These are phyloP conservation scores for Lathyrus sativus DNA, from an alignment of 306 rosid genomes.

Conservation along the genomic window DNA sequence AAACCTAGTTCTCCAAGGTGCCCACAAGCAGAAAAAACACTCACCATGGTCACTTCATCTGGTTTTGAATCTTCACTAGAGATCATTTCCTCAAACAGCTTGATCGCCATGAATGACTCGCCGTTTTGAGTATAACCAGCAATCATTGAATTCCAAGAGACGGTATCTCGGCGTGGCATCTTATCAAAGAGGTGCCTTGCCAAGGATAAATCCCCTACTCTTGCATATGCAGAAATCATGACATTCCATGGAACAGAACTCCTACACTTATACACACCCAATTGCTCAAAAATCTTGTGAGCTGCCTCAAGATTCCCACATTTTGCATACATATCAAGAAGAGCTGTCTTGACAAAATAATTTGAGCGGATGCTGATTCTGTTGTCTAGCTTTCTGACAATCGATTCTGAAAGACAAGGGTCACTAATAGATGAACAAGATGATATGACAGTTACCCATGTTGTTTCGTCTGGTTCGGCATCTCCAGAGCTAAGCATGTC, in stretches of 20 bases:
- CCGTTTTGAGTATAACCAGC: slow-evolving; percentile 74
- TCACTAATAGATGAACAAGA: slow-evolving; percentile 52
- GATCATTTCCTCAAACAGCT: slow-evolving; percentile 63
- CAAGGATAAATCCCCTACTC: slow-evolving; percentile 50
- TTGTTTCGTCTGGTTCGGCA: slow-evolving; percentile 52
- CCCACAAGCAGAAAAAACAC: slow-evolving; percentile 73
- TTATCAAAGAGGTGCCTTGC: slow-evolving; percentile 61
- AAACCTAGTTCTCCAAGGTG: slow-evolving; percentile 65
- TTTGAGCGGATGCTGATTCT: slow-evolving; percentile 45
- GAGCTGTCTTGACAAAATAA: slow-evolving; percentile 59
- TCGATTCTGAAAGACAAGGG: slow-evolving; percentile 46
- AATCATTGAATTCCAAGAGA: slow-evolving; percentile 74
- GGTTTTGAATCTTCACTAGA: slow-evolving; percentile 43
- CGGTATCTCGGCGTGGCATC: slow-evolving; percentile 59
- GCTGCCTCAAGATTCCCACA: slow-evolving; percentile 61
- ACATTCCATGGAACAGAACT: slow-evolving; percentile 62
- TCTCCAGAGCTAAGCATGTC: slow-evolving; percentile 49
- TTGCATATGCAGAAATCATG: slow-evolving; percentile 70
- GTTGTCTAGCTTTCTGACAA: slow-evolving; percentile 42
- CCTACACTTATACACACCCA: slow-evolving; percentile 45
- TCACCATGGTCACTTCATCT: slow-evolving; percentile 70
- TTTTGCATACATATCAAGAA: slow-evolving; percentile 73
- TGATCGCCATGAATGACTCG: slow-evolving; percentile 52
- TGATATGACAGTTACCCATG: slow-evolving; percentile 64
- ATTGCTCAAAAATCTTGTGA: slow-evolving; percentile 50